Conservation (phyloP, 805 yeast genomes). For the Metschnikowia bowlesiae region DNA sequence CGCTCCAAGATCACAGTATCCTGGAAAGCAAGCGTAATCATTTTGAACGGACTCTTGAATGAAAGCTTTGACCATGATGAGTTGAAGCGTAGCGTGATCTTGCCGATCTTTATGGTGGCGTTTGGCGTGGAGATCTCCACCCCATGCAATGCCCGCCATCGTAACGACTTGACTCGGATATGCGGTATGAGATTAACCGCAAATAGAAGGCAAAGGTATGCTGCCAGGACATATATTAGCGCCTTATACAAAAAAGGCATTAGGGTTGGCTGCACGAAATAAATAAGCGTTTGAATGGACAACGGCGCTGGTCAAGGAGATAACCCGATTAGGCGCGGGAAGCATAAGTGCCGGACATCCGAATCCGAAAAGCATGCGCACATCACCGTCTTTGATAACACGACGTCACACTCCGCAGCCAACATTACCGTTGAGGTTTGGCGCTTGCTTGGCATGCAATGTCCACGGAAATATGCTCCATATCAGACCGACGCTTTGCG, state of each 20-base stretch:
- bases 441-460: background rate
- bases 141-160: conserved; percentile 16
- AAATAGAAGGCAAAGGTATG: conserved; percentile 7
- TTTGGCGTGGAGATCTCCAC: conserved; percentile 9
- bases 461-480: background rate
- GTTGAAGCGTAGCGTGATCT: conserved; percentile 8
- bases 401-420: background rate
- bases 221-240: background rate
- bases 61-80: conserved; percentile 4
- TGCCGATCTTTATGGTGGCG: conserved; percentile 5
- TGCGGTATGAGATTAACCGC: conserved; percentile 12
- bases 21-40: conserved; percentile 7
- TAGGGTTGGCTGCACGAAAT: background rate
- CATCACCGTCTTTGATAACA: background rate
- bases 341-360: background rate
- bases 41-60: conserved; percentile 12
- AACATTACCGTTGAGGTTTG: background rate
- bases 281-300: background rate
- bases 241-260: background rate
- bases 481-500: background rate
- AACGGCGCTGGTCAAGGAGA: background rate
- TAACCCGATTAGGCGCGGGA: background rate
- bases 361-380: background rate
- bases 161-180: conserved; percentile 11
- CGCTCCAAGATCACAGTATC: conserved; percentile 9